These are phyloP conservation scores for Russula earlei DNA, from an alignment of 768 basidiomycete species.

Conservation along the genomic window DNA sequence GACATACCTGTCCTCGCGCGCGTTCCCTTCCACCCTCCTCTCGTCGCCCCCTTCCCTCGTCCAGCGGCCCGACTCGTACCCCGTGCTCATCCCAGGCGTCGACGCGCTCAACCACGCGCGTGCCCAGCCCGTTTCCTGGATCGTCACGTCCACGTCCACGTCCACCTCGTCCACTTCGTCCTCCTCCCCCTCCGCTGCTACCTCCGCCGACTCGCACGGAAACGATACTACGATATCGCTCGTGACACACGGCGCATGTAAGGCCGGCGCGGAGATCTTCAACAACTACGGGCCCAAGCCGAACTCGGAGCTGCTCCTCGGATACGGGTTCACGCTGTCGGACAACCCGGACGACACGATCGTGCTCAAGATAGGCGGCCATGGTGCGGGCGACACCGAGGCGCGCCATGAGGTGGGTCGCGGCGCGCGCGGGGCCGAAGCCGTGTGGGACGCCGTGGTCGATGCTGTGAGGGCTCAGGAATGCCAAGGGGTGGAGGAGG, in stretches of 20 bases:
- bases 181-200: too few species aligned
- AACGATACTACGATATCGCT: constrained; percentile 41
- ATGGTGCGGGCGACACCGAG: constrained; percentile 18
- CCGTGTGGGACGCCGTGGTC: constrained; percentile 50
- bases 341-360: constrained; percentile 84
- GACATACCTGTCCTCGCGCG: constrained; percentile 78
- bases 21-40: constrained; percentile 81
- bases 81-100: constrained; percentile 78
- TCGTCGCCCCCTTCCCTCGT: constrained; percentile 43
- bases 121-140: constrained; percentile 76
- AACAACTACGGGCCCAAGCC: constrained; percentile 93
- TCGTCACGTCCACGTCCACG: constrained; percentile 37
- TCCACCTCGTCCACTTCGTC: too few species aligned
- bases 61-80: constrained; percentile 45
- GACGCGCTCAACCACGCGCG: constrained; percentile 84
- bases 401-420: constrained; percentile 57
- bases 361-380: constrained; percentile 62
- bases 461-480: constrained; percentile 25
- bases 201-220: constrained; percentile 5
- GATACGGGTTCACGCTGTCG: constrained; percentile 80
- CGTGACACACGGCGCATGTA: constrained; percentile 39
- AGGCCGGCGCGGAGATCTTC: constrained; percentile 49
- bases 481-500: neutral
- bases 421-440: constrained; percentile 41
- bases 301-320: constrained; percentile 82